Evolutionary conservation across 1,284 basidiomycete species (phyloP).

Genomic region (Neolentinus lepideus): DNA sequence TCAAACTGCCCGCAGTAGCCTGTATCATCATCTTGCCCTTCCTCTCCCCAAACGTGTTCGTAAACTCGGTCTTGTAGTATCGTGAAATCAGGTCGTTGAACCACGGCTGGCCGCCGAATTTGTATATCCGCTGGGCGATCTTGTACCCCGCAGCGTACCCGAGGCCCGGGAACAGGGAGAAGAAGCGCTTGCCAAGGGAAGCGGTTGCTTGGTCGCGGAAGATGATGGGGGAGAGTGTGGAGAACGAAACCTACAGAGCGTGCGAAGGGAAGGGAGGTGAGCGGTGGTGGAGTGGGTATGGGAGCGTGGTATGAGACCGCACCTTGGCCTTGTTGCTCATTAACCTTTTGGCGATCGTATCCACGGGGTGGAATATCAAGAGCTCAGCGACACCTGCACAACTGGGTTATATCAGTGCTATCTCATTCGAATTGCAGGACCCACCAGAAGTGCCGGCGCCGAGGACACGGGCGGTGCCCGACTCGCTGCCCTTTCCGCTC

Average conservation of each 20-base stretch:
- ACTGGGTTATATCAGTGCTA: not conserved
- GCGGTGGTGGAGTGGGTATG: not conserved
- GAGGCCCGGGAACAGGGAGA: constrained; percentile 95
- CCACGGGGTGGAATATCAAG: constrained; percentile 86
- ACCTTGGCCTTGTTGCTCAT: constrained; percentile 95
- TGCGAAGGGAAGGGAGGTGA: too few species aligned
- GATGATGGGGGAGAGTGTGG: constrained; percentile 68
- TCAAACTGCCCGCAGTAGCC: constrained; percentile 90
- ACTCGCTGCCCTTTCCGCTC: constrained; percentile 72
- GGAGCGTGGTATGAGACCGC: constrained; percentile 5
- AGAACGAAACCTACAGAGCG: constrained; percentile 59
- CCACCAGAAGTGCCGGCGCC: constrained; percentile 89
- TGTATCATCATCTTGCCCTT: constrained; percentile 96
- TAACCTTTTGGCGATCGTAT: constrained; percentile 94
- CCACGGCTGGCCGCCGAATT: constrained; percentile 98
- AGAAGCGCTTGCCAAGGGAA: constrained; percentile 60
- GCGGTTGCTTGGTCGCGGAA: constrained; percentile 84
- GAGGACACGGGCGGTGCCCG: constrained; percentile 84
- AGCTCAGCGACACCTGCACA: constrained; percentile 86
- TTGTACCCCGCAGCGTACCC: constrained; percentile 99
- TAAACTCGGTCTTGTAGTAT: constrained; percentile 74
- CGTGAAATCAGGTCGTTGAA: constrained; percentile 89
- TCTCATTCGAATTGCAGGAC: not conserved
- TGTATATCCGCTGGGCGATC: constrained; percentile 89
- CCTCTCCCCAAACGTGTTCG: constrained; percentile 86